Conservation (phyloP, 176 grass and related monocot species). For the Coix lacrymajobi region DNA sequence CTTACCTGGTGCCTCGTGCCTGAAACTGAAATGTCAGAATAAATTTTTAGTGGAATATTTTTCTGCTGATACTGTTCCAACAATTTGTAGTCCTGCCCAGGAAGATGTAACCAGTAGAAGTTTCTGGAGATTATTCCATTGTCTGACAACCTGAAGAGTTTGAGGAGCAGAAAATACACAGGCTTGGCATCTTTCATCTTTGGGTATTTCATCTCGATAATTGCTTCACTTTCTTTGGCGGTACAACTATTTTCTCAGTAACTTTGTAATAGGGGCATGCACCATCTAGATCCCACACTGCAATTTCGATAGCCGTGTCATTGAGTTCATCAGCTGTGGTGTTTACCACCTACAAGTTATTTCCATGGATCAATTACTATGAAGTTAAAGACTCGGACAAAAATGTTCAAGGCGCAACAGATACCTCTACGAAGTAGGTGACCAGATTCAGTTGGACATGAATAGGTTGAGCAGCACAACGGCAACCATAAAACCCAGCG, state of each 20-base stretch:
- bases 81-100: slow-evolving; percentile 73
- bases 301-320: slow-evolving; percentile 76
- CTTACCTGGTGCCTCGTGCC: slow-evolving; percentile 51
- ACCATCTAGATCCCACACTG: slow-evolving; percentile 84
- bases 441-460: slow-evolving; percentile 90
- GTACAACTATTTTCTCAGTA: slow-evolving; percentile 51
- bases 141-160: slow-evolving; percentile 73
- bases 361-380: slow-evolving; percentile 22
- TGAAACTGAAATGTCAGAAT: slow-evolving; percentile 52
- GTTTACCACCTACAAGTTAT: slow-evolving; percentile 69
- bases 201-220: slow-evolving; percentile 78
- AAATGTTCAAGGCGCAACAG: neutral
- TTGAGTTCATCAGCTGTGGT: slow-evolving; percentile 58
- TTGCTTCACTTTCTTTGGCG: slow-evolving; percentile 62
- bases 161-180: slow-evolving; percentile 88
- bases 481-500: slow-evolving; percentile 88
- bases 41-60: slow-evolving; percentile 65
- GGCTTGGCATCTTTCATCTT: slow-evolving; percentile 66
- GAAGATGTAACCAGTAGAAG: slow-evolving; percentile 91
- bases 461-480: slow-evolving; percentile 76
- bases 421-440: slow-evolving; percentile 86
- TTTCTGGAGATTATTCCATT: slow-evolving; percentile 65
- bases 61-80: slow-evolving; percentile 61
- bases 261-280: slow-evolving; percentile 69
- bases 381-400: neutral